Evolutionary conservation across 495 filamentous ascomycete genomes (phyloP), one percentile per base, ranked within the genome.

Genomic region (Xylaria palmicola): DNA sequence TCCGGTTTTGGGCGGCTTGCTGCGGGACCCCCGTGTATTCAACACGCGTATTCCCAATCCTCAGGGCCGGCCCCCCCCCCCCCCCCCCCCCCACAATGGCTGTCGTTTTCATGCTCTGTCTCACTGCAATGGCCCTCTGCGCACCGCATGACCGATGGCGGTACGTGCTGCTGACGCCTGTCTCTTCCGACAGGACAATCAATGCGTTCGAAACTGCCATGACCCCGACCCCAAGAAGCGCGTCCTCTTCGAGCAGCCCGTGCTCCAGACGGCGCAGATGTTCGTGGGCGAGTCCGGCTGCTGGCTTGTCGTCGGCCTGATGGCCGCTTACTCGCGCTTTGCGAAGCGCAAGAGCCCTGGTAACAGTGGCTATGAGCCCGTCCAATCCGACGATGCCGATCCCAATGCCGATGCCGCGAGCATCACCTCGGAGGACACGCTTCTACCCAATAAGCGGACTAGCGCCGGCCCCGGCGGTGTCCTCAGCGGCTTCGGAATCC

Each of bases 261-360:
- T 98, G 30, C 87, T 98, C 61, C 94, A 98, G 75, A 98, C 94
- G 9, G 83, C 88, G 0, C 92, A 94, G 68, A 97, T 97, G 92
- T 97, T 97, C 67, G 79, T 96, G 56, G 92, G 92, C 51, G 92
- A 97, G 71, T 89, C 89, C 82, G 92, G 91, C 62, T 91, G 90
- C 78, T 97, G 92, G 91, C 81, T 96, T 2, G 87, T 98, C 55
- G 81, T 98, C 43, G 84, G 86, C 7, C 59, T 80, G 41, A 87
- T 85, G 60, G 75, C 83, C 13, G 74, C 92, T 1, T 89, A 89
- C 69, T 74, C 78, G 49, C 83, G 83, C 63, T 88, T 84, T 70
- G 58, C 79, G 39, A 61, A 73, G 15, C 72, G 77, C 19, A 71
- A 66, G 15, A 74, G 74, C 44, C 60, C 78, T 15, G 72, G 76